phyloP scores from a whole-genome alignment of 176 grass and related monocot genomes.

The Avena insularis region DNA sequence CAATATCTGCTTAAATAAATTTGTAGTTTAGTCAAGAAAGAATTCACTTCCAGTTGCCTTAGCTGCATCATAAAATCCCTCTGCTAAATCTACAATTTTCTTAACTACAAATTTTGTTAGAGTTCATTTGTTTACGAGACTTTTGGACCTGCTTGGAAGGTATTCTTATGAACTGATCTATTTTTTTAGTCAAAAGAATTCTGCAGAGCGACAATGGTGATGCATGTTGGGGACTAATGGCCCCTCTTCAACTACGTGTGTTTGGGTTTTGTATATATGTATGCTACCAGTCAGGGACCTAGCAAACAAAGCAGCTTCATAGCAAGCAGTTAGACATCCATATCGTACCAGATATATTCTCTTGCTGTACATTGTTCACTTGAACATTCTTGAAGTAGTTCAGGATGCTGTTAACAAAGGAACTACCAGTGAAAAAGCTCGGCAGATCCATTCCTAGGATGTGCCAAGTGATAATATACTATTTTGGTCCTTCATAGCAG shows the following conservation, averaged over 20 bases:
- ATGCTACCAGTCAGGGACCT: neutral
- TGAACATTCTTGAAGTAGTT: constrained; percentile 29
- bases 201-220: neutral
- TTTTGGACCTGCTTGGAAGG: neutral
- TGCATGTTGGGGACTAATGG: constrained; percentile 14
- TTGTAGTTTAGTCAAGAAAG: constrained; percentile 31
- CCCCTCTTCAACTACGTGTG: constrained; percentile 22
- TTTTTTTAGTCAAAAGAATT: constrained; percentile 29
- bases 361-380: constrained; percentile 3
- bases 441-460: neutral
- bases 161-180: constrained; percentile 3
- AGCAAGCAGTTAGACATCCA: neutral
- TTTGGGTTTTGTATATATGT: constrained; percentile 27
- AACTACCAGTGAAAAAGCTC: neutral
- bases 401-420: neutral
- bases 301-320: constrained; percentile 18
- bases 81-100: constrained; percentile 3
- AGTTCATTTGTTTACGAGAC: neutral
- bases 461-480: neutral
- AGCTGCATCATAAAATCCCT: neutral
- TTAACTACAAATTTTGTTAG: neutral
- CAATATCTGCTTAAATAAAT: constrained; percentile 8
- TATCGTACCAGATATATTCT: neutral
- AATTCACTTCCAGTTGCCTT: constrained; percentile 3
- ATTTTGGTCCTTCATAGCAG: neutral